A percentile compares a stretch with the other conserved stretches of the same genome.
phyloP scores from a whole-genome alignment of 139 green algal species.

The Axilococcus clingmanii region DNA sequence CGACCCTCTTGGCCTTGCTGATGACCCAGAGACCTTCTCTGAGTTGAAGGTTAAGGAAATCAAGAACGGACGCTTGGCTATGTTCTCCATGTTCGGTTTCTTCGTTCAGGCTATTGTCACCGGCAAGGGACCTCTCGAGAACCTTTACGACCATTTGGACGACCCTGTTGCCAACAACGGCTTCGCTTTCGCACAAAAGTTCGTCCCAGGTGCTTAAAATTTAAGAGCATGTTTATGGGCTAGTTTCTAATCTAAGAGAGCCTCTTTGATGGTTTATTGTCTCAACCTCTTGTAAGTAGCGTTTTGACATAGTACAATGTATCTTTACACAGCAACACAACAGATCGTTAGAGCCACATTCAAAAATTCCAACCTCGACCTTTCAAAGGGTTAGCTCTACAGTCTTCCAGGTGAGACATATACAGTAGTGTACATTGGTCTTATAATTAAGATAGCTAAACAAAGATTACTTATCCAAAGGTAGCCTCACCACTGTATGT shows the following conservation, averaged over 20 bases:
- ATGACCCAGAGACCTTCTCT: constrained; percentile 68
- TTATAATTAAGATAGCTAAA: too few species aligned
- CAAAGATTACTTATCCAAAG: constrained; percentile 43
- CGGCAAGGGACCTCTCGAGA: constrained; percentile 52
- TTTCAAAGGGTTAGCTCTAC: too few species aligned
- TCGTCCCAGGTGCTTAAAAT: constrained; percentile 4
- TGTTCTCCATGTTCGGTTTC: constrained; percentile 58
- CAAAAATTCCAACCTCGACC: too few species aligned
- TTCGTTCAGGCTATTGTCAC: constrained; percentile 46
- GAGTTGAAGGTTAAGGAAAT: constrained; percentile 65
- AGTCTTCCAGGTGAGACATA: too few species aligned
- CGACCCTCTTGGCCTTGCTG: constrained; percentile 63
- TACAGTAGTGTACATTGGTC: too few species aligned
- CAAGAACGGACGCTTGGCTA: constrained; percentile 65
- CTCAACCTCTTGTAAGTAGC: too few species aligned
- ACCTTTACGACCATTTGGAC: constrained; percentile 69
- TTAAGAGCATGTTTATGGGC: too few species aligned
- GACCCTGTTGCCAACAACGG: constrained; percentile 67
- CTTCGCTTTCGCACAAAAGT: constrained; percentile 43
- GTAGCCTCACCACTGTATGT: constrained; percentile 87
- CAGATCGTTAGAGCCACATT: too few species aligned
- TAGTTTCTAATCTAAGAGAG: too few species aligned
- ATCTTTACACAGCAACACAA: too few species aligned
- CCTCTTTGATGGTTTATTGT: too few species aligned
- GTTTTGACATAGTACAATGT: too few species aligned